phyloP scores from a whole-genome alignment of 257 asterid genomes.

The Solanum gandarillasii region DNA sequence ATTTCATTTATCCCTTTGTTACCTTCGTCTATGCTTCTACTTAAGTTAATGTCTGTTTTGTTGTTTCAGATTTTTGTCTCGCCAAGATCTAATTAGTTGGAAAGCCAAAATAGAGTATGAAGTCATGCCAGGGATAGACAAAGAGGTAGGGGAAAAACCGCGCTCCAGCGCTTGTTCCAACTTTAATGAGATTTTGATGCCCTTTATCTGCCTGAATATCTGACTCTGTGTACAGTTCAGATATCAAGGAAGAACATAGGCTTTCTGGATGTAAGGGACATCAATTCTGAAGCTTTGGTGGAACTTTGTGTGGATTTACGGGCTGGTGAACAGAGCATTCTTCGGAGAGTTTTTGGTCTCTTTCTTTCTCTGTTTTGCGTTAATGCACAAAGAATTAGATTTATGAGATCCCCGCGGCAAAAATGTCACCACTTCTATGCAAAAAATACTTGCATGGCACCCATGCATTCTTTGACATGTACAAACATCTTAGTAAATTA shows the following conservation, averaged over 20 bases:
- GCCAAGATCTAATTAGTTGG: conserved; percentile 81
- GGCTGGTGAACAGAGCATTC: conserved; percentile 71
- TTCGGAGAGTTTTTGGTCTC: conserved; percentile 71
- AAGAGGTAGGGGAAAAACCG: conserved; percentile 46
- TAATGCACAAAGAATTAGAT: not conserved
- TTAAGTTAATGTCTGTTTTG: not conserved
- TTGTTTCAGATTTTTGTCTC: conserved; percentile 54
- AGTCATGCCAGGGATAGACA: conserved; percentile 29
- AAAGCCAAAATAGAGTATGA: conserved; percentile 77
- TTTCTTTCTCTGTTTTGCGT: conserved; percentile 1
- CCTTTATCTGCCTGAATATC: conserved; percentile 32
- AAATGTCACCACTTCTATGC: not conserved
- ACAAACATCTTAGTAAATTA: not conserved
- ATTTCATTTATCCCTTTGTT: not conserved
- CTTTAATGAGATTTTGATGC: not conserved
- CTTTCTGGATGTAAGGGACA: conserved; percentile 72
- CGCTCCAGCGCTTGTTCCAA: not conserved
- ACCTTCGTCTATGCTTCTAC: not conserved
- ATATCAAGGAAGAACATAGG: conserved; percentile 73
- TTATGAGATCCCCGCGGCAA: not conserved
- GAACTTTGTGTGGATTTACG: conserved; percentile 55
- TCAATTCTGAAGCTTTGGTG: conserved; percentile 41
- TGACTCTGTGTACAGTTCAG: conserved; percentile 92
- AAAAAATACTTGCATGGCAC: not conserved
- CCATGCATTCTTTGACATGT: not conserved